Percentiles rank a stretch among this genome's conserved stretches.
Evolutionary conservation across 2,329 filamentous ascomycete species (phyloP).

Genomic region (Beauveria bassiana): DNA sequence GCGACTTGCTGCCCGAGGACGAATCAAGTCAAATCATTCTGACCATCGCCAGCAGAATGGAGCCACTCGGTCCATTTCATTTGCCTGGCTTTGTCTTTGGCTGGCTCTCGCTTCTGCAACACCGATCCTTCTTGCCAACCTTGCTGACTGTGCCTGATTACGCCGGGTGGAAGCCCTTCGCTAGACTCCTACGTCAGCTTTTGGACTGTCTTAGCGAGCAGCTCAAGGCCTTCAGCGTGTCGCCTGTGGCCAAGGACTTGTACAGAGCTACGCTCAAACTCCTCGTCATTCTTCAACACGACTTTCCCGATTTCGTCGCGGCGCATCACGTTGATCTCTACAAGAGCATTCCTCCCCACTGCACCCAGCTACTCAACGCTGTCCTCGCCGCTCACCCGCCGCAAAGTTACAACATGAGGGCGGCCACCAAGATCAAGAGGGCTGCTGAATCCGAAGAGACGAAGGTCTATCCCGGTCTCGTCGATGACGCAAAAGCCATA

Average conservation of each 20-base stretch:
- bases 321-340: constrained; percentile 80
- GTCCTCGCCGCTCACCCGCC: constrained; percentile 78
- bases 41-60: constrained; percentile 62
- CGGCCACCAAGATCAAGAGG: constrained; percentile 49
- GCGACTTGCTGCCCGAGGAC: constrained; percentile 49
- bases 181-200: constrained; percentile 64
- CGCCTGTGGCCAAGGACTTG: constrained; percentile 67
- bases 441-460: constrained; percentile 69
- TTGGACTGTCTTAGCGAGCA: constrained; percentile 71
- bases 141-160: constrained; percentile 62
- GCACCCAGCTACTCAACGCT: constrained; percentile 80
- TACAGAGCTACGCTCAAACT: constrained; percentile 80
- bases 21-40: constrained; percentile 65
- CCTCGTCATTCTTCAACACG: constrained; percentile 79
- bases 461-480: constrained; percentile 56
- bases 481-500: constrained; percentile 53
- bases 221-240: constrained; percentile 64
- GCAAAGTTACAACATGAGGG: constrained; percentile 55
- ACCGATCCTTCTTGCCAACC: constrained; percentile 75
- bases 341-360: constrained; percentile 73
- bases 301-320: constrained; percentile 87
- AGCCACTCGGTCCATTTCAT: constrained; percentile 65
- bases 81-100: constrained; percentile 78
- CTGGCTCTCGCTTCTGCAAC: constrained; percentile 76
- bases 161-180: constrained; percentile 68